phyloP scores from a whole-genome alignment of 768 basidiomycete genomes.

The Cyclocybe cylindracea region DNA sequence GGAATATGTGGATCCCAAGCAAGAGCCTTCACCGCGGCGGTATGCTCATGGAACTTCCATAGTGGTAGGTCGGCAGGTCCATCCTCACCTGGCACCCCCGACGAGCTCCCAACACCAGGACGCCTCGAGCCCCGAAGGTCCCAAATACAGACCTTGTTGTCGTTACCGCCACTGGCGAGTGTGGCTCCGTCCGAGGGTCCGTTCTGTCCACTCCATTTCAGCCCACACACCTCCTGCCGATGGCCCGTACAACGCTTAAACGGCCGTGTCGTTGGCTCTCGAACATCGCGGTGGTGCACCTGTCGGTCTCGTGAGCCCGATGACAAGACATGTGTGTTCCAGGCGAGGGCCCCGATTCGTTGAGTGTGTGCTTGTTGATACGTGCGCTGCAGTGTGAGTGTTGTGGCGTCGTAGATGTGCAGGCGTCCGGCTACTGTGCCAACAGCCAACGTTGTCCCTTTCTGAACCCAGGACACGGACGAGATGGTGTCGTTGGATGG shows the following conservation, averaged over 20 bases:
- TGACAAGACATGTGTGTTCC: slow-evolving; percentile 86
- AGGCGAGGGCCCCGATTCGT: slow-evolving; percentile 91
- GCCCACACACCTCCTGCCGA: slow-evolving; percentile 93
- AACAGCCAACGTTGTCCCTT: slow-evolving; percentile 88
- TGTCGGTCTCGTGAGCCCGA: slow-evolving; percentile 91
- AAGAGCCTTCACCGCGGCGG: slow-evolving; percentile 95
- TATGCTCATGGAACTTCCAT: slow-evolving; percentile 96
- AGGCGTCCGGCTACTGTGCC: slow-evolving; percentile 89
- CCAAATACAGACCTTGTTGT: slow-evolving; percentile 99
- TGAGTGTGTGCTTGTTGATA: slow-evolving; percentile 85
- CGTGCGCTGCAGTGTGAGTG: slow-evolving; percentile 72
- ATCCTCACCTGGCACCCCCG: slow-evolving; percentile 28
- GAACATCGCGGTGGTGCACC: slow-evolving; percentile 91
- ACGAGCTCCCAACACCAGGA: slow-evolving; percentile 28
- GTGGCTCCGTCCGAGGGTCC: slow-evolving; percentile 44
- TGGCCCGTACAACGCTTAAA: slow-evolving; percentile 75
- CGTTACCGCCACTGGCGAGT: slow-evolving; percentile 94
- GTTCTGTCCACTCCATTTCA: slow-evolving; percentile 79
- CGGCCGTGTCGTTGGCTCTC: slow-evolving; percentile 64
- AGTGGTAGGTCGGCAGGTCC: slow-evolving; percentile 62
- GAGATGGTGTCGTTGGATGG: slow-evolving; percentile 74
- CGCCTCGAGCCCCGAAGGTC: slow-evolving; percentile 73
- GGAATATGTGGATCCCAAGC: slow-evolving; percentile 97
- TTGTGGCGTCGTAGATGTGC: slow-evolving; percentile 91
- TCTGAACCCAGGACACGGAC: slow-evolving; percentile 91